Base-by-base conservation (phyloP, 768 basidiomycete genomes). In the Macrolepiota fuliginosa region DNA sequence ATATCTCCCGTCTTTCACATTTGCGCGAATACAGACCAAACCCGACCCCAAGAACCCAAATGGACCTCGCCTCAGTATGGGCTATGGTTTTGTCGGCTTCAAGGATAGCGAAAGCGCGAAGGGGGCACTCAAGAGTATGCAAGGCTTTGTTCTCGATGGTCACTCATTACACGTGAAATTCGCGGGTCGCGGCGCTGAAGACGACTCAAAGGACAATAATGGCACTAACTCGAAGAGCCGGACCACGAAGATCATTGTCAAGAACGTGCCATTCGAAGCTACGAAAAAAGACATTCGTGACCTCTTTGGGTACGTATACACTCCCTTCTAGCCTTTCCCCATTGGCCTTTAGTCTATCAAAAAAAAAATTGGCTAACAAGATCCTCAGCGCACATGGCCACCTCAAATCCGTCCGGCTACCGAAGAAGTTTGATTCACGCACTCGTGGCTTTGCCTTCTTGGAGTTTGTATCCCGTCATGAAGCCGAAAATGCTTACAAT, bases 261-360 rank as follows among this genome's bases (percentile, higher is more conserved):
- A 98, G 85, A 99, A 99, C 68, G 83, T 98, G 57, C 95, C 97
- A 42, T 99, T 99, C 77, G 97, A 99, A 74, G 93, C 90, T 49
- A 90, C 90, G 46, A 93, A 91, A 79, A 94, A 91, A 76, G 97
- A 99, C 66, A 82, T 99, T 25, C 81, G 91, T 58, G 90, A 92
- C 63, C 73, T 98, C 37, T 97, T 98, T 73, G 83, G 90, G 94
- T 96, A 65, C 59, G 89, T 81, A 22, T 19, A 6, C 25, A 55
- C 35, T 37, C 10, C 19, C 53, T 53, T 47, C n/a, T 49, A 13
- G 19, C 47, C 24, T 49, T 22, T 22, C 47, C 25, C 19, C n/a
- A 19, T 45, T 19, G 17, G 24, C 22, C 25, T 49, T 13, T 27
- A 3, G 25, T 27, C 47, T 25, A 27, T 49, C 39, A n/a, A n/a